Percentiles rank a stretch among this genome's conserved stretches.
Conservation (phyloP, 495 filamentous ascomycete genomes). For the Astrothelium macrocarpum region DNA sequence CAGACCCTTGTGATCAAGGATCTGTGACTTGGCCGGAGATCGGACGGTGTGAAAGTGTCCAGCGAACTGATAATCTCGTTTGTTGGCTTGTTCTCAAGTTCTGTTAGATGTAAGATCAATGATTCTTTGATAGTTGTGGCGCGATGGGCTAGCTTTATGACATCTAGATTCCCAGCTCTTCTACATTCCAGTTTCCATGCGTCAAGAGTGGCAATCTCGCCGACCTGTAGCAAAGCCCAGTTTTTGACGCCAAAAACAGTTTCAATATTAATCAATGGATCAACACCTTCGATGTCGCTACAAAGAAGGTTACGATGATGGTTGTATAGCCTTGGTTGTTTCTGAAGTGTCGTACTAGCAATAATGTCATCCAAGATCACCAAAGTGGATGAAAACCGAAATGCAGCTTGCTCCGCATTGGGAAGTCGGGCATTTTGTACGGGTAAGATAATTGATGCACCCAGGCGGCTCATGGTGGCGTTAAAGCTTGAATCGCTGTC, state of each 20-base stretch:
- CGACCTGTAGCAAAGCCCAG: slow-evolving; percentile 38
- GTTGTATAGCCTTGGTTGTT: slow-evolving; percentile 34
- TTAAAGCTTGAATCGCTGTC: slow-evolving; percentile 24
- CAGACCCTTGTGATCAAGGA: slow-evolving; percentile 34
- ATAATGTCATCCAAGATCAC: slow-evolving; percentile 43
- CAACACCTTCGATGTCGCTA: slow-evolving; percentile 6
- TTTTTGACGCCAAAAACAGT: slow-evolving; percentile 39
- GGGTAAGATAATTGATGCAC: background rate
- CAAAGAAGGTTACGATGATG: slow-evolving; percentile 34
- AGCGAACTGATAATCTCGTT: slow-evolving; percentile 11
- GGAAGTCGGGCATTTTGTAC: background rate
- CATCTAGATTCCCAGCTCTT: slow-evolving; percentile 34
- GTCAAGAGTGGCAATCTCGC: slow-evolving; percentile 41
- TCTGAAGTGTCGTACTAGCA: slow-evolving; percentile 36
- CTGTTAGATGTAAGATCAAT: slow-evolving; percentile 29
- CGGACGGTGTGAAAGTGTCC: slow-evolving; percentile 3
- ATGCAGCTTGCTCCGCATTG: slow-evolving; percentile 42
- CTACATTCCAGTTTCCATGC: slow-evolving; percentile 42
- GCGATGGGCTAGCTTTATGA: slow-evolving; percentile 38
- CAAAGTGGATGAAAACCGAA: slow-evolving; percentile 43
- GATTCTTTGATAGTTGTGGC: slow-evolving; percentile 34
- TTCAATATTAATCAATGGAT: slow-evolving; percentile 32
- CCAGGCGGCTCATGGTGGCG: slow-evolving; percentile 22
- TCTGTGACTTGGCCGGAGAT: slow-evolving; percentile 28
- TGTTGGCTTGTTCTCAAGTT: background rate